Conservation (phyloP, 116 monocot genomes). For the Trichopus zeylanicus region DNA sequence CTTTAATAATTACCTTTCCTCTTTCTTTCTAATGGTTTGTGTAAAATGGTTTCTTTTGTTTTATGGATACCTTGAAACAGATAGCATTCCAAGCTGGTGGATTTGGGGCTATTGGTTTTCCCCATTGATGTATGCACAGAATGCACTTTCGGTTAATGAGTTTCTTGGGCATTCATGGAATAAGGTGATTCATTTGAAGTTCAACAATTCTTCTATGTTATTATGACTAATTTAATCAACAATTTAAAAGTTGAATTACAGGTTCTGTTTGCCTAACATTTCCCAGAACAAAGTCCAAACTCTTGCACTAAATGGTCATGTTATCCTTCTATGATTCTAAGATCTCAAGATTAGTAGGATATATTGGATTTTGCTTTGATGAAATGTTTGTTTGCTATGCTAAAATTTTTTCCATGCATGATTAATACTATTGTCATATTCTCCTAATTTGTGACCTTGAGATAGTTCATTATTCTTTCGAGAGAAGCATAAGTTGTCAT, state of each 20-base stretch:
- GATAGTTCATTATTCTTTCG: background rate
- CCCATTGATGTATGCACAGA: slow-evolving; percentile 98
- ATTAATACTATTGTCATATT: background rate
- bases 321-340: background rate
- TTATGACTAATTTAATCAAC: too few relatives aligned
- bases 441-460: background rate
- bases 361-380: too few relatives aligned
- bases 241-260: background rate
- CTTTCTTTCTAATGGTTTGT: background rate
- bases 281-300: background rate
- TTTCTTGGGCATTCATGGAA: slow-evolving; percentile 97
- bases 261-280: background rate
- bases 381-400: too few relatives aligned
- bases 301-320: background rate
- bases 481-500: background rate
- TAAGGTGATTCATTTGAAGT: slow-evolving; percentile 43
- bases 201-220: too few relatives aligned
- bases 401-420: background rate
- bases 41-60: background rate
- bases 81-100: slow-evolving; percentile 96
- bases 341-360: background rate
- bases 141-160: slow-evolving; percentile 94
- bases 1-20: background rate
- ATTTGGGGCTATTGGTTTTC: slow-evolving; percentile 99
- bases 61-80: slow-evolving; percentile 28